phyloP scores from a whole-genome alignment of 1,284 basidiomycete species.

The Austroboletus niveus region DNA sequence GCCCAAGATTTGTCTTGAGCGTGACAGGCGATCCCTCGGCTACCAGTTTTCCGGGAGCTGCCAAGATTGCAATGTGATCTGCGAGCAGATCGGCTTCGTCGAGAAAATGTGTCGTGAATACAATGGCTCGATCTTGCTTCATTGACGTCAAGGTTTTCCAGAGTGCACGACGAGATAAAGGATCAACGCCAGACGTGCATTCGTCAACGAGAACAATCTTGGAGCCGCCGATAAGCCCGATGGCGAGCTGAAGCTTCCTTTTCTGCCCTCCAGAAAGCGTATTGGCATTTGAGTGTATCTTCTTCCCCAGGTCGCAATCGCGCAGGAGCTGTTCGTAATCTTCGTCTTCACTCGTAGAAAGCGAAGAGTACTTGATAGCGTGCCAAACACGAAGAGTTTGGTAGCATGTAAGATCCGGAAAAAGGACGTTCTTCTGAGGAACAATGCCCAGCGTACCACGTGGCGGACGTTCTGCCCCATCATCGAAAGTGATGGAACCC shows the following conservation, averaged over 20 bases:
- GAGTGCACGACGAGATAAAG: constrained; percentile 71
- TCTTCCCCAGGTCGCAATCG: constrained; percentile 70
- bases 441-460: constrained; percentile 73
- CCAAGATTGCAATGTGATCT: constrained; percentile 73
- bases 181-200: constrained; percentile 80
- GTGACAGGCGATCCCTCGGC: constrained; percentile 71
- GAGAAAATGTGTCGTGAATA: constrained; percentile 75
- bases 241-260: constrained; percentile 76
- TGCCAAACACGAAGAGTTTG: constrained; percentile 75
- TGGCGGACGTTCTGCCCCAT: constrained; percentile 47
- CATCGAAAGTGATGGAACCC: constrained; percentile 64
- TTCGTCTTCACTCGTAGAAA: constrained; percentile 29
- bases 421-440: constrained; percentile 81
- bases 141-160: constrained; percentile 73
- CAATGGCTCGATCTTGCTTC: constrained; percentile 60
- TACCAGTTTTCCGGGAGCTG: constrained; percentile 72
- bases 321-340: constrained; percentile 61
- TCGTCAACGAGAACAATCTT: constrained; percentile 75
- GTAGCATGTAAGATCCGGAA: constrained; percentile 71
- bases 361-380: constrained; percentile 66
- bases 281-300: constrained; percentile 62
- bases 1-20: constrained; percentile 69
- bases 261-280: constrained; percentile 80
- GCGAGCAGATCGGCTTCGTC: constrained; percentile 81
- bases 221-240: constrained; percentile 74